A percentile compares a stretch with the other conserved stretches of the same genome.
phyloP scores from a whole-genome alignment of 106 monocot species.

The Triglochin maritima region DNA sequence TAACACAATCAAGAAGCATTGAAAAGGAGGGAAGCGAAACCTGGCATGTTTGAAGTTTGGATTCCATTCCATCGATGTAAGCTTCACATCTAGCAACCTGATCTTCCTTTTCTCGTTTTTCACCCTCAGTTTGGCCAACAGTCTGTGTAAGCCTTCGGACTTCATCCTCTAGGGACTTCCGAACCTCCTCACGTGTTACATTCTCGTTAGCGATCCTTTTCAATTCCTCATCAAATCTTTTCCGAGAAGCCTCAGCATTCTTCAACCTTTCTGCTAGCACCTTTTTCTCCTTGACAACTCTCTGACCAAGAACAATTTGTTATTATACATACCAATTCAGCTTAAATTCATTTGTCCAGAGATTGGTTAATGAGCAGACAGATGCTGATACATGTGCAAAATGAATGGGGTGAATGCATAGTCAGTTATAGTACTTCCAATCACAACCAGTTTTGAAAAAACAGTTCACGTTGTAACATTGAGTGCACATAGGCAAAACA shows the following conservation, averaged over 20 bases:
- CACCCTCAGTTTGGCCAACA: constrained; percentile 80
- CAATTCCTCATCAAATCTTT: constrained; percentile 81
- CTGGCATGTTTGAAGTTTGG: constrained; percentile 71
- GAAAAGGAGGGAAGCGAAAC: constrained; percentile 24
- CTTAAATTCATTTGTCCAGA: not conserved
- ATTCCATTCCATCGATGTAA: constrained; percentile 83
- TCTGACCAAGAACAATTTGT: constrained; percentile 25
- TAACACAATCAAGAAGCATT: constrained; percentile 1
- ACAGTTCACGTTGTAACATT: too few species aligned
- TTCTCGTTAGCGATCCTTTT: constrained; percentile 76
- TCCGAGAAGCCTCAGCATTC: constrained; percentile 66
- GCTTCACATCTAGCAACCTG: constrained; percentile 82
- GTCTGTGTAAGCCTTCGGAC: constrained; percentile 59
- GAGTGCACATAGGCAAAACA: too few species aligned
- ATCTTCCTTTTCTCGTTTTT: constrained; percentile 93
- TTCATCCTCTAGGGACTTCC: constrained; percentile 72
- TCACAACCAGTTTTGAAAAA: too few species aligned
- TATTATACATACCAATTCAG: not conserved
- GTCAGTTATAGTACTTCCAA: too few species aligned
- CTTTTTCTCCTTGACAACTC: constrained; percentile 78
- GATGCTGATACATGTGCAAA: too few species aligned
- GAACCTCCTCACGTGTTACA: constrained; percentile 57
- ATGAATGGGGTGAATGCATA: too few species aligned
- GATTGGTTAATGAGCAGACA: too few species aligned
- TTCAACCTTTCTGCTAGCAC: constrained; percentile 72